phyloP scores from a whole-genome alignment of 2,329 filamentous ascomycete species.

The Colletotrichum nymphaeae region DNA sequence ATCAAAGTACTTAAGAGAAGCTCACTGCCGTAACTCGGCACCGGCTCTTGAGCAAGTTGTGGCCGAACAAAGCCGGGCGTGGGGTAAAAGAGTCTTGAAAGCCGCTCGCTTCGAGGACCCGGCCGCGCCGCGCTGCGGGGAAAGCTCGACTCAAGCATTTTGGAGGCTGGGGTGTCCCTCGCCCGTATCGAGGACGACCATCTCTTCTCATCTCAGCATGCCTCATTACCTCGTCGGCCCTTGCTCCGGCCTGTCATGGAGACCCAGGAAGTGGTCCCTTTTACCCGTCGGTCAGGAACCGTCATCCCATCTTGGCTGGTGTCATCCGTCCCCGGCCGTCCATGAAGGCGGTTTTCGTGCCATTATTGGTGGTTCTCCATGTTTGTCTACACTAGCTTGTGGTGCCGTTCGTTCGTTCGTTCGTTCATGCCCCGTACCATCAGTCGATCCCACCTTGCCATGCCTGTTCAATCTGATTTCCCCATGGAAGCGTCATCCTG shows the following conservation, averaged over 20 bases:
- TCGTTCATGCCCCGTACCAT: background rate
- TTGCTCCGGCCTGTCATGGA: background rate
- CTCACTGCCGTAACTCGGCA: background rate
- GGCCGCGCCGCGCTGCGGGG: constrained; percentile 20
- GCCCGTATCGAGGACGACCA: constrained; percentile 1
- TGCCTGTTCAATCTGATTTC: constrained; percentile 10
- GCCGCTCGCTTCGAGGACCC: constrained; percentile 6
- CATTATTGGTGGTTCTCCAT: constrained; percentile 13
- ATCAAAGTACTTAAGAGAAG: background rate
- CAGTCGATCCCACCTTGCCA: constrained; percentile 8
- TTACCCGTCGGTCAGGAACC: constrained; percentile 26
- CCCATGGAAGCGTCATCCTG: constrained; percentile 22
- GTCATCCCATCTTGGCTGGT: constrained; percentile 7
- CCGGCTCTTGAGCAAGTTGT: background rate
- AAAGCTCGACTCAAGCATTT: constrained; percentile 16
- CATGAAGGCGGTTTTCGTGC: constrained; percentile 1
- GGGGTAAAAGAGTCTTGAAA: constrained; percentile 9
- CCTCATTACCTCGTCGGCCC: background rate
- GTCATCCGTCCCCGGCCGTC: constrained; percentile 5
- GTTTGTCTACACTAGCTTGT: background rate
- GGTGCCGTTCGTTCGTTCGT: constrained; percentile 13
- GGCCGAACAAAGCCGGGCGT: background rate
- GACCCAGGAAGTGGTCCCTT: background rate
- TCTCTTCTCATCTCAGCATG: constrained; percentile 14
- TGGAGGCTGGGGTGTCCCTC: constrained; percentile 4